Evolutionary conservation across 148 eudicot species (phyloP).

Genomic region (Rhododendron mucronatum): DNA sequence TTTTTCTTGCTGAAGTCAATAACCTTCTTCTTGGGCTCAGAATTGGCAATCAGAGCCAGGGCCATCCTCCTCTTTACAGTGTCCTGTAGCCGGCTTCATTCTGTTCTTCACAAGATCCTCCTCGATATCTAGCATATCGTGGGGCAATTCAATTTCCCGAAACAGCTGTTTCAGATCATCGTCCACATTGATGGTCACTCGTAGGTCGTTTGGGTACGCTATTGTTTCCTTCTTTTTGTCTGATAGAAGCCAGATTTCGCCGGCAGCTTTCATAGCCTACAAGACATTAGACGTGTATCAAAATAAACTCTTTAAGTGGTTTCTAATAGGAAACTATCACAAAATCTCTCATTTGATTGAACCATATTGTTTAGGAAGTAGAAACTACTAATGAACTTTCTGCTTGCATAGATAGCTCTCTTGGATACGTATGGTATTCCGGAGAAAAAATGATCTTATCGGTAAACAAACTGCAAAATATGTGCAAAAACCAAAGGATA

Average conservation of each 20-base stretch:
- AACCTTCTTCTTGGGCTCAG: slow-evolving; percentile 54
- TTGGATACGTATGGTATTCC: neutral
- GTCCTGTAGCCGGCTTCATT: slow-evolving; percentile 66
- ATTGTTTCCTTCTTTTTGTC: slow-evolving; percentile 60
- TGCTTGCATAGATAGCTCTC: neutral
- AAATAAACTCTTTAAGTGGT: neutral
- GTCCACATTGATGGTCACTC: slow-evolving; percentile 48
- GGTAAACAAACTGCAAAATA: neutral
- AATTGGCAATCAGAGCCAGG: slow-evolving; percentile 32
- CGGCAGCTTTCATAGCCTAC: slow-evolving; percentile 51
- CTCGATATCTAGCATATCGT: slow-evolving; percentile 68
- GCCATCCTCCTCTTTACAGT: slow-evolving; percentile 61
- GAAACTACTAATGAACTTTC: neutral
- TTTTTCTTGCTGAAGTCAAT: slow-evolving; percentile 66
- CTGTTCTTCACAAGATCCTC: slow-evolving; percentile 61
- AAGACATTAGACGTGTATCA: neutral
- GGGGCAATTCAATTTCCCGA: slow-evolving; percentile 55
- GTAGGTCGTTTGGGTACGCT: slow-evolving; percentile 65
- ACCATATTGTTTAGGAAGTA: neutral
- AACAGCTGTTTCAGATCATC: slow-evolving; percentile 58
- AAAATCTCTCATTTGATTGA: neutral
- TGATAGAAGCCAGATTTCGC: slow-evolving; percentile 63
- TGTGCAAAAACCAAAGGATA: too few relatives aligned
- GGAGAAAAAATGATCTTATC: neutral
- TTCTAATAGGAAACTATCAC: neutral